Conservation (phyloP, 352 stramenopile genomes). For the Thraustochytrium striatum region DNA sequence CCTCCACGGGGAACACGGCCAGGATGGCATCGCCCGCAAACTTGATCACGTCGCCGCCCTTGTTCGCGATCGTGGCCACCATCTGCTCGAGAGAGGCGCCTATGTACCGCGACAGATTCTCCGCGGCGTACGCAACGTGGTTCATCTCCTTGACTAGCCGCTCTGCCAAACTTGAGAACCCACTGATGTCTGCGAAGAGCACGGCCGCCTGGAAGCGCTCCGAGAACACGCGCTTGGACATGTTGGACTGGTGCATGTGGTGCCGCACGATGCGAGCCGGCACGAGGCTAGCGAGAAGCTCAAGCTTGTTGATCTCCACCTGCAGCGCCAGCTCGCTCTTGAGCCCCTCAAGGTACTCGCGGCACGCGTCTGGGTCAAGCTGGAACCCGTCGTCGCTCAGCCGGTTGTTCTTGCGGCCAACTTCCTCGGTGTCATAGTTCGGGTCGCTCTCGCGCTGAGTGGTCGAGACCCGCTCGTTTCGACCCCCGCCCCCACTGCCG, state of each 20-base stretch:
- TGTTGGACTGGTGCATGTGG: slow-evolving; percentile 18
- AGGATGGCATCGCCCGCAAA: slow-evolving; percentile 85
- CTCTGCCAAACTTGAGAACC: slow-evolving; percentile 38
- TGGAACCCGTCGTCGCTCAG: neutral
- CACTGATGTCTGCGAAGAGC: slow-evolving; percentile 46
- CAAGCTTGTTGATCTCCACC: slow-evolving; percentile 40
- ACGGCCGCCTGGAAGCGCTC: slow-evolving; percentile 37
- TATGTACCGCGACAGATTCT: slow-evolving; percentile 46
- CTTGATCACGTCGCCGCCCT: slow-evolving; percentile 68
- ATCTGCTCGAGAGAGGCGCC: slow-evolving; percentile 36
- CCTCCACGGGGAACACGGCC: slow-evolving; percentile 74
- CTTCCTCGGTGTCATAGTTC: neutral
- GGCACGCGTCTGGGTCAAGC: neutral
- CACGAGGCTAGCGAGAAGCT: slow-evolving; percentile 13
- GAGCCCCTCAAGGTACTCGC: slow-evolving; percentile 18
- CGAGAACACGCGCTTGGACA: slow-evolving; percentile 30
- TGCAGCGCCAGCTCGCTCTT: slow-evolving; percentile 22
- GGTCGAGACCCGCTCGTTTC: neutral
- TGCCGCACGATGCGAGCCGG: slow-evolving; percentile 24
- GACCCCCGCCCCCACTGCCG: neutral
- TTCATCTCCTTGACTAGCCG: slow-evolving; percentile 43
- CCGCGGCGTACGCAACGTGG: slow-evolving; percentile 14
- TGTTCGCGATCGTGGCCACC: neutral
- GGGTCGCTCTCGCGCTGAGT: neutral
- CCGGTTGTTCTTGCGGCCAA: neutral